phyloP scores from a whole-genome alignment of 768 basidiomycete species.

The Leccinellum luteum region DNA sequence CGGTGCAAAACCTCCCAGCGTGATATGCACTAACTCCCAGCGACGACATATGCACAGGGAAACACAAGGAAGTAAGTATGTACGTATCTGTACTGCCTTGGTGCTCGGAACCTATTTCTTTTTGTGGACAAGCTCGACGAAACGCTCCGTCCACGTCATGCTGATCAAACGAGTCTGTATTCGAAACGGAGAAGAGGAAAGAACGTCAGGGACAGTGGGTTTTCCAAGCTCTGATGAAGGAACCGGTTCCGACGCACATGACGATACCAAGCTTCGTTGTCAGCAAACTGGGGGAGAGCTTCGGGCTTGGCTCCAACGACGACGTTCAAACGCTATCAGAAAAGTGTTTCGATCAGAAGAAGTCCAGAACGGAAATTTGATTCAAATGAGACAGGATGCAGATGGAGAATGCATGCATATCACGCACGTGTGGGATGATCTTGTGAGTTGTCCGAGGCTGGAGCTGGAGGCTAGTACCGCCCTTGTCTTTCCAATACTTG shows the following conservation, averaged over 20 bases:
- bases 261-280: constrained; percentile 35
- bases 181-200: not conserved
- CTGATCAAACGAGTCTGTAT: constrained; percentile 19
- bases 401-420: not conserved
- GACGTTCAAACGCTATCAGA: constrained; percentile 32
- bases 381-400: not conserved
- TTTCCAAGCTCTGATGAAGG: not conserved
- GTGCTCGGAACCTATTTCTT: constrained; percentile 2
- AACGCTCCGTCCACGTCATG: constrained; percentile 27
- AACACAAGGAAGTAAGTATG: no score
- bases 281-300: constrained; percentile 34
- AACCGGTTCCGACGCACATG: constrained; percentile 19
- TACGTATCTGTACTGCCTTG: not conserved
- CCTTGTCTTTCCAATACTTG: constrained; percentile 32
- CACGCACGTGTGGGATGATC: constrained; percentile 41
- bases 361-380: not conserved
- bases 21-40: no score
- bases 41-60: no score
- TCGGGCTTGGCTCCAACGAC: constrained; percentile 24
- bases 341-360: not conserved
- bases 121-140: constrained; percentile 18
- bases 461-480: constrained; percentile 21
- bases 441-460: constrained; percentile 27
- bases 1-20: no score
- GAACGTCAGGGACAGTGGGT: not conserved